Conservation (phyloP, 257 asterid species). For the Solanum appendiculatum region DNA sequence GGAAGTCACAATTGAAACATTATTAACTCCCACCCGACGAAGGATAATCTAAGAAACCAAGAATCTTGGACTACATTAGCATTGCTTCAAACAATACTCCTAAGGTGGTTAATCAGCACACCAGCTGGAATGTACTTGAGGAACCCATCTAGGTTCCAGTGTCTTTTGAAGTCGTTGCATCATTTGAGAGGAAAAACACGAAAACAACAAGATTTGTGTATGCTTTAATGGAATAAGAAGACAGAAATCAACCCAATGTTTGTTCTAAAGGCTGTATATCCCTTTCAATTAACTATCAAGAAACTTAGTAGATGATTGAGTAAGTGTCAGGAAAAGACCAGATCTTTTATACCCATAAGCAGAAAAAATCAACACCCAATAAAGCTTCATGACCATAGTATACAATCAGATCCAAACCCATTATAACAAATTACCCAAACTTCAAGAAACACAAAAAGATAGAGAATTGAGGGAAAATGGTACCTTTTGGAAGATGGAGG, state of each 20-base stretch:
- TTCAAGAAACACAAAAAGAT: neutral
- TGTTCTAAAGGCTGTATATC: neutral
- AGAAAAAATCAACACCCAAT: neutral
- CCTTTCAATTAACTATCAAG: neutral
- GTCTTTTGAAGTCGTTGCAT: neutral
- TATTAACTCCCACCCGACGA: neutral
- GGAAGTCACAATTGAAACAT: neutral
- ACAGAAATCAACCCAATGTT: neutral
- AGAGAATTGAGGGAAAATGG: neutral
- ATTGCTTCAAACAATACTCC: neutral
- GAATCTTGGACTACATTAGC: neutral
- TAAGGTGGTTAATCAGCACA: neutral
- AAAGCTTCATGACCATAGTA: neutral
- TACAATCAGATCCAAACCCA: neutral
- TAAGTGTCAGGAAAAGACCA: neutral
- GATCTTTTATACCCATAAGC: neutral
- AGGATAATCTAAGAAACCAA: neutral
- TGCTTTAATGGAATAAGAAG: neutral
- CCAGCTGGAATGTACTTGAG: neutral
- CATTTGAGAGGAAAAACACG: neutral
- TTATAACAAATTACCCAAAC: neutral
- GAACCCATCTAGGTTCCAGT: neutral
- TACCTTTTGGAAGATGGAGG: constrained; percentile 53
- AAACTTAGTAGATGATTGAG: neutral
- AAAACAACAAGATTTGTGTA: neutral